phyloP scores from a whole-genome alignment of 306 rosid species.

The Fagus sylvatica region DNA sequence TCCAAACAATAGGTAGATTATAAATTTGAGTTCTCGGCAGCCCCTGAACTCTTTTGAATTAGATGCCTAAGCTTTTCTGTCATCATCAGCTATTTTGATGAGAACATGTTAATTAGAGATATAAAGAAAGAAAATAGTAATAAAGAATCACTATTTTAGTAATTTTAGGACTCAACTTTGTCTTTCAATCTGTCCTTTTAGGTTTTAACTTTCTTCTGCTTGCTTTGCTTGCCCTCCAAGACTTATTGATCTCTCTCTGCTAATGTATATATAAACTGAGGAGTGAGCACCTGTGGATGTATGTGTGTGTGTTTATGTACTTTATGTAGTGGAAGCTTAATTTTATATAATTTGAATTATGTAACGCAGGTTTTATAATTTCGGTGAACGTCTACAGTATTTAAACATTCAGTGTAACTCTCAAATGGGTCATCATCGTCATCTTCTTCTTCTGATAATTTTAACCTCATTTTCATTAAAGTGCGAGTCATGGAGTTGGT shows the following conservation, averaged over 20 bases:
- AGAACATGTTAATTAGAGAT: not conserved
- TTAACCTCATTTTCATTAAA: conserved; percentile 20
- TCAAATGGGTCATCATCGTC: conserved; percentile 35
- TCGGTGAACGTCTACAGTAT: not conserved
- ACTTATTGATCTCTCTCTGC: not conserved
- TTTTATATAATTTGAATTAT: not conserved
- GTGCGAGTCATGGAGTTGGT: conserved; percentile 71
- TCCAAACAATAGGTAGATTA: no score
- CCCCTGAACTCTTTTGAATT: no score
- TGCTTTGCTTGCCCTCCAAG: conserved; percentile 45
- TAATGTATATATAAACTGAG: no score
- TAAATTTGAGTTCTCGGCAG: no score
- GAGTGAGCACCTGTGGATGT: not conserved
- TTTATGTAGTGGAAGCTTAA: not conserved
- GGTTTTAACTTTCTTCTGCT: not conserved
- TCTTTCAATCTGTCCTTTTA: not conserved
- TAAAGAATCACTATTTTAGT: not conserved
- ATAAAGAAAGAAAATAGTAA: not conserved
- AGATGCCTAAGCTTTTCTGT: no score
- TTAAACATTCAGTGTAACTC: not conserved
- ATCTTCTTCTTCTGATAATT: conserved; percentile 29
- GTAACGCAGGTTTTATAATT: conserved; percentile 26
- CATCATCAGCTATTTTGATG: no score
- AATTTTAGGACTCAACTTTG: not conserved
- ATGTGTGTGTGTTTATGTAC: not conserved